Evolutionary conservation across 148 eudicot species (phyloP), one percentile per base, ranked within the genome.

Genomic region (Diospyros kaki): DNA sequence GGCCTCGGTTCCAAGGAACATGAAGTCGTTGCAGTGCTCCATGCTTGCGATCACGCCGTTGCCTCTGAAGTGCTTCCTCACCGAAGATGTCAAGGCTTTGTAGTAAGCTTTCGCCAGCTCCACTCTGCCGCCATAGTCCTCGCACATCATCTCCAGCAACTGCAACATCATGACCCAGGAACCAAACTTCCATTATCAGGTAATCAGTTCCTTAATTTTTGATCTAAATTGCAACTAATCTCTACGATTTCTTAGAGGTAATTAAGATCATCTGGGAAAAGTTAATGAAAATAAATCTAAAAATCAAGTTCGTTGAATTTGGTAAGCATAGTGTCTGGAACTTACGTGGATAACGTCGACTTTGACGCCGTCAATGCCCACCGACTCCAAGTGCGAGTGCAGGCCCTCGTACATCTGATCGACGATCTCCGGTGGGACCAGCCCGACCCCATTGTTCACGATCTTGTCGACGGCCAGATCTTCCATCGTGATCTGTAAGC

Each of bases 1-100:
- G 78, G 98, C 80, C 81, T 94, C 87, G 1, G 98, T 94, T 18
- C 98, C 98, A 38, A 94, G 95, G 73, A 89, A 86, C 98, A 94
- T 94, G 87, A 94, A 94, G 77, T 94, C 98, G 28, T 94, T 94
- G 84, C 98, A 91, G 59, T 94, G 98, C 71, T 94, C 98, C 98
- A 94, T 94, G 74, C 98, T 94, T 14, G 98, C 98, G 63, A 94
- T 94, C 40, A 90, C 97, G 44, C 90, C 97, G 61, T 91, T 91
- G 41, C 98, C 98, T 66, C 91, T 94, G 84, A 94, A 94, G 71
- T 94, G 95, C 63, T 86, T 90, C 75, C 60, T 83, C 3, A 94
- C 88, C 18, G 98, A 94, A 17, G 85, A 79, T 9, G 91, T 83
- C 63, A 94, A 65, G 3, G 98, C 98, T 58, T 88, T 87, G 86